phyloP scores from a whole-genome alignment of 2,329 filamentous ascomycete genomes.

The Penicillium olsonii region DNA sequence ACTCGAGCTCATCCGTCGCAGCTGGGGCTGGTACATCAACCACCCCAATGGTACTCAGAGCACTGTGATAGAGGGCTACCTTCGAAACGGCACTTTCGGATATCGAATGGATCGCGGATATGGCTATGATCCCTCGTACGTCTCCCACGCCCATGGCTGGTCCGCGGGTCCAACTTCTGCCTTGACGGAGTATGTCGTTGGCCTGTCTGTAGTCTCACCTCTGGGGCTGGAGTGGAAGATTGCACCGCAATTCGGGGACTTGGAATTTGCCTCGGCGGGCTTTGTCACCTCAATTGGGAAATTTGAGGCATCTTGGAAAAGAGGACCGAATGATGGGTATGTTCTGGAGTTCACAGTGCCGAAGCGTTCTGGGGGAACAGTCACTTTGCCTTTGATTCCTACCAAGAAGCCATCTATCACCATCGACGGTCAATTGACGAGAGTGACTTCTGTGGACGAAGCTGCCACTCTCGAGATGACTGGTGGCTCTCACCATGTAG shows the following conservation, averaged over 20 bases:
- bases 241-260: conserved; percentile 47
- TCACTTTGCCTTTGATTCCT: conserved; percentile 26
- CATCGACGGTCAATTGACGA: conserved; percentile 24
- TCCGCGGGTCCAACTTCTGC: conserved; percentile 45
- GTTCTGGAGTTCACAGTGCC: conserved; percentile 25
- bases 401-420: conserved; percentile 26
- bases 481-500: conserved; percentile 26
- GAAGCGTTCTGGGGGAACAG: conserved; percentile 20
- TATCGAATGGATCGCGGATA: conserved; percentile 59
- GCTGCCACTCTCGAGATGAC: conserved; percentile 21
- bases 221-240: conserved; percentile 47
- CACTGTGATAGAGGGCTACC: conserved; percentile 62
- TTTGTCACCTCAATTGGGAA: conserved; percentile 50
- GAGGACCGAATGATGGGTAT: conserved; percentile 16
- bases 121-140: conserved; percentile 47
- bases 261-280: conserved; percentile 46
- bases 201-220: conserved; percentile 43
- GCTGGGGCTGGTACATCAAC: conserved; percentile 63
- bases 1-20: conserved; percentile 56
- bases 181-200: conserved; percentile 49
- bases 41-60: conserved; percentile 60
- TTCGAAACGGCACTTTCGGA: conserved; percentile 57
- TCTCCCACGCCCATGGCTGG: conserved; percentile 48
- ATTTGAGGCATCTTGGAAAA: conserved; percentile 35
- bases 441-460: conserved; percentile 19